Evolutionary conservation across 495 filamentous ascomycete genomes (phyloP).

Genomic region (Sphaerosporella brunnea): DNA sequence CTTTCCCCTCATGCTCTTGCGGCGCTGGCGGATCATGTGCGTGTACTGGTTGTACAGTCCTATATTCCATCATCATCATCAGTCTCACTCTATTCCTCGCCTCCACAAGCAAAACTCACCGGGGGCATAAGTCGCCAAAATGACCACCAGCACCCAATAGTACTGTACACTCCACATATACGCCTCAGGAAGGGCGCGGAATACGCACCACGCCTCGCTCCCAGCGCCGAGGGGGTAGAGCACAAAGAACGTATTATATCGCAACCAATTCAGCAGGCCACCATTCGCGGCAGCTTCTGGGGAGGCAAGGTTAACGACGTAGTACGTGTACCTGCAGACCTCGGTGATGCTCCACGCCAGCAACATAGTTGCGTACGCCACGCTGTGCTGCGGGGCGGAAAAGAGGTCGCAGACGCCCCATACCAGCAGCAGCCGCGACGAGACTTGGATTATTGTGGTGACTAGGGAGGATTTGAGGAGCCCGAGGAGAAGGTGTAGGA

Average conservation of each 20-base stretch:
- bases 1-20: slow-evolving; percentile 51
- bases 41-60: slow-evolving; percentile 77
- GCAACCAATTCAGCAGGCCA: slow-evolving; percentile 53
- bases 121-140: slow-evolving; percentile 62
- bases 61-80: slow-evolving; percentile 30
- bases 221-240: slow-evolving; percentile 82
- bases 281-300: slow-evolving; percentile 42
- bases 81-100: too few relatives aligned
- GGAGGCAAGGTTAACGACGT: slow-evolving; percentile 57
- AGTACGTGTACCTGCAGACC: slow-evolving; percentile 75
- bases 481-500: slow-evolving; percentile 57
- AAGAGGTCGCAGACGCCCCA: slow-evolving; percentile 60
- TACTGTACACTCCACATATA: slow-evolving; percentile 33
- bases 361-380: slow-evolving; percentile 53
- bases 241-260: slow-evolving; percentile 84
- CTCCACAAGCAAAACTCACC: too few relatives aligned
- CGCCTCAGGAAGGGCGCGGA: slow-evolving; percentile 44
- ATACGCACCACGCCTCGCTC: slow-evolving; percentile 68
- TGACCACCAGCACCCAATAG: slow-evolving; percentile 40
- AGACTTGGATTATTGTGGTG: slow-evolving; percentile 81
- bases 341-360: slow-evolving; percentile 73
- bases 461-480: slow-evolving; percentile 66
- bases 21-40: slow-evolving; percentile 82
- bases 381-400: slow-evolving; percentile 34
- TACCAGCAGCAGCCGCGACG: slow-evolving; percentile 62